These are phyloP conservation scores for Trifolium fragiferum DNA, from an alignment of 306 rosid species.

Conservation along the genomic window DNA sequence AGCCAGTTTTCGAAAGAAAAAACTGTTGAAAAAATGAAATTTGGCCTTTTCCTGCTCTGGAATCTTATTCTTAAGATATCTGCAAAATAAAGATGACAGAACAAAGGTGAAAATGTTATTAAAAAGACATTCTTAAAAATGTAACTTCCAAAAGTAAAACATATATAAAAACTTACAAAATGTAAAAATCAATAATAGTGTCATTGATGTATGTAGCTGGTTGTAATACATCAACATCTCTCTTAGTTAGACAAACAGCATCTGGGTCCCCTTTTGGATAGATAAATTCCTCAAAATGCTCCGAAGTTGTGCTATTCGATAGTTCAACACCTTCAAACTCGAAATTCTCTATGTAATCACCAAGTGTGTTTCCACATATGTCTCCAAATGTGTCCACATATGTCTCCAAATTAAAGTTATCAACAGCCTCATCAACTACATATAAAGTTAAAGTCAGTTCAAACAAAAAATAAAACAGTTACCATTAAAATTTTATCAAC, in stretches of 20 bases:
- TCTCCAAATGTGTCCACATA: too few relatives aligned
- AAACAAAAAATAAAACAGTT: neutral
- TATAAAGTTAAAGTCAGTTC: too few relatives aligned
- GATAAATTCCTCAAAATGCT: constrained; percentile 59
- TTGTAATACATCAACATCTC: constrained; percentile 77
- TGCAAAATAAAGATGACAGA: constrained; percentile 43
- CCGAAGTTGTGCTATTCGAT: too few relatives aligned
- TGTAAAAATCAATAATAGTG: constrained; percentile 82
- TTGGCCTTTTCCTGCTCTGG: constrained; percentile 56
- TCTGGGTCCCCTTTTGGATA: constrained; percentile 85
- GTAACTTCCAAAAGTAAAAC: constrained; percentile 20
- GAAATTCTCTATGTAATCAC: too few relatives aligned
- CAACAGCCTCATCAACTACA: too few relatives aligned
- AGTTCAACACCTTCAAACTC: too few relatives aligned
- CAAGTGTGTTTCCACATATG: too few relatives aligned
- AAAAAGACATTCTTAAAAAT: too few relatives aligned
- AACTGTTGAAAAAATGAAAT: constrained; percentile 81
- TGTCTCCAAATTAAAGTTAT: too few relatives aligned
- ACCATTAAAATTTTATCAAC: neutral
- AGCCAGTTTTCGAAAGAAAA: constrained; percentile 82
- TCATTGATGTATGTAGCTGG: constrained; percentile 82
- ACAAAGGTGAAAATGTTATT: too few relatives aligned
- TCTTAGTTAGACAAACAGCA: constrained; percentile 71
- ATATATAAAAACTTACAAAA: constrained; percentile 60
- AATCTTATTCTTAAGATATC: constrained; percentile 77